Evolutionary conservation across 2,329 filamentous ascomycete species (phyloP), one percentile per base, ranked within the genome.

Genomic region (Metarhizium humberi): DNA sequence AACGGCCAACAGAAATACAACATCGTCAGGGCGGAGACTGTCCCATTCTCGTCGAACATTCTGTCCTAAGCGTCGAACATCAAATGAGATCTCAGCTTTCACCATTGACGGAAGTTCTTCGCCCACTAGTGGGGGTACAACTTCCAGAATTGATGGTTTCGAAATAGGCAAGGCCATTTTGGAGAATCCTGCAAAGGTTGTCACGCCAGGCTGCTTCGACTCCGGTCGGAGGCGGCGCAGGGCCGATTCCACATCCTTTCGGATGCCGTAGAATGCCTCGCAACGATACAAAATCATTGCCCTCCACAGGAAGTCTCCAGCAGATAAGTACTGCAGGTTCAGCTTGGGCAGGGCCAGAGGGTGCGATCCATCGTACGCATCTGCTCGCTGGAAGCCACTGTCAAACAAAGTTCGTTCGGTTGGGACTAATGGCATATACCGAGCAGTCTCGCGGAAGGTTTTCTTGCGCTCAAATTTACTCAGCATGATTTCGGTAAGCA

Each of bases 291-390:
- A 76, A 14, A 95, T 79, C 64, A 97, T 86, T 0, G 92, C 91
- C 59, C 95, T 83, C 91, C 92, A 99, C n/a, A 99, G 74, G 63
- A 99, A 99, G 69, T 99, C 94, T 3, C 91, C 91, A 52, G 96
- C 84, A 3, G 92, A 95, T 14, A 99, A 78, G 70, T 99, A 99
- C 66, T 99, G 94, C 32, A 99, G 75, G 63, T 96, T 99, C 49
- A 97, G 73, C 68, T 99, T 99, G 3, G 94, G 94, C 47, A 99
- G 84, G 3, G 94, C 90, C 56, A 99, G 77, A 5, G 94, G 92
- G 50, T 83, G 83, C 29, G 90, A 91, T 30, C 92, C 92, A 68
- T 96, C 87, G 64, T 96, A 97, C 7, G 78, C 79, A 64, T 96
- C 92, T 55, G 92, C 92, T 56, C 90, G 83, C 55, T 92, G 72